Percentiles rank a stretch among this genome's conserved stretches.
phyloP scores from a whole-genome alignment of 192 early-diverging fungal species.

The Umbelopsis sp. region DNA sequence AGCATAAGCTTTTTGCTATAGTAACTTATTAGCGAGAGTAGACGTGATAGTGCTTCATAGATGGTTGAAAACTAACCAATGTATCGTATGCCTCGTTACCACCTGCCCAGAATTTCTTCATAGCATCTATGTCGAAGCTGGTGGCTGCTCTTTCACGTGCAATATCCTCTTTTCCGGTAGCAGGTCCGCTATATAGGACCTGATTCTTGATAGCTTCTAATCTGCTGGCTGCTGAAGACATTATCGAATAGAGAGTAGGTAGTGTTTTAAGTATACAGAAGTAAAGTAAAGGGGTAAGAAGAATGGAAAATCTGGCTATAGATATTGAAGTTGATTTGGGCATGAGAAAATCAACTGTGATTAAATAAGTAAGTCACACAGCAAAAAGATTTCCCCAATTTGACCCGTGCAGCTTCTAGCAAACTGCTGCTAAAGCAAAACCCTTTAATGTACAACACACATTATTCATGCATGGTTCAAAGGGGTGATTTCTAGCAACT shows the following conservation, averaged over 20 bases:
- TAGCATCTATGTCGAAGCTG: constrained; percentile 51
- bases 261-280: not conserved
- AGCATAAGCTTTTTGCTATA: constrained; percentile 42
- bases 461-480: no score
- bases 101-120: constrained; percentile 48
- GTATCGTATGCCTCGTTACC: constrained; percentile 48
- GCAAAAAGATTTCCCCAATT: not conserved
- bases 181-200: constrained; percentile 36
- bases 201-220: constrained; percentile 43
- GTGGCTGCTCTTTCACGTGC: constrained; percentile 55
- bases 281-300: not conserved
- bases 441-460: no score
- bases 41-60: not conserved
- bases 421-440: no score
- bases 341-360: constrained; percentile 19
- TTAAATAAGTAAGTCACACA: constrained; percentile 11
- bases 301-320: not conserved
- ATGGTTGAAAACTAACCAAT: constrained; percentile 31
- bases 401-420: constrained; percentile 8
- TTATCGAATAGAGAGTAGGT: not conserved
- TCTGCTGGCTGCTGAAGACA: constrained; percentile 35
- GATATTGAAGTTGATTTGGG: not conserved
- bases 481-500: no score
- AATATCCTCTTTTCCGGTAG: constrained; percentile 53
- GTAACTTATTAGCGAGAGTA: not conserved